Evolutionary conservation across 176 grass and related monocot species (phyloP).

Genomic region (Juncus inflexus): DNA sequence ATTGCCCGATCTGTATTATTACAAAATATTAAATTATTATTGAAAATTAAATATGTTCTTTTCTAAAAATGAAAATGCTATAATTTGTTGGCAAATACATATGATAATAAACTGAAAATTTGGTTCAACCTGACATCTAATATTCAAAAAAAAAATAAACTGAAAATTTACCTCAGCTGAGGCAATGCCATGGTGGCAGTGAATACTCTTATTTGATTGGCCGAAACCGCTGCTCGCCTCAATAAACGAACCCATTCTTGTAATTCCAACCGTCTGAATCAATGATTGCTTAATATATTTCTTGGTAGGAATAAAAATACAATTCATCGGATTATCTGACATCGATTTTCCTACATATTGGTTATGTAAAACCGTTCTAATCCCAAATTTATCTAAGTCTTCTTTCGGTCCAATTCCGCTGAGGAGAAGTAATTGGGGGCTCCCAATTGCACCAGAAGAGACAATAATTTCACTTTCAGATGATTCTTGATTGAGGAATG

Average conservation of each 20-base stretch:
- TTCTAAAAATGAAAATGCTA: not conserved
- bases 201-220: conserved; percentile 73
- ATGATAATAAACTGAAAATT: not conserved
- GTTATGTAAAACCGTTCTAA: conserved; percentile 50
- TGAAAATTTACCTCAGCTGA: conserved; percentile 67
- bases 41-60: not conserved
- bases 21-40: not conserved
- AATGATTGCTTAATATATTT: conserved; percentile 60
- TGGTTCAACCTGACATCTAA: too few relatives aligned
- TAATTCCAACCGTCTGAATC: conserved; percentile 89
- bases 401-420: conserved; percentile 74
- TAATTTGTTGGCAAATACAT: not conserved
- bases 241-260: conserved; percentile 53
- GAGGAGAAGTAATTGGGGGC: conserved; percentile 73
- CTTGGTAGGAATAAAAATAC: conserved; percentile 86
- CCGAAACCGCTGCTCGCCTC: conserved; percentile 96
- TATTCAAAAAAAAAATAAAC: conserved; percentile 2
- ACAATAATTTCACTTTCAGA: conserved; percentile 57
- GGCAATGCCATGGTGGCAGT: conserved; percentile 91
- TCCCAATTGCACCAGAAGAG: conserved; percentile 72
- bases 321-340: conserved; percentile 85
- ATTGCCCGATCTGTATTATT: conserved; percentile 74
- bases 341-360: conserved; percentile 71
- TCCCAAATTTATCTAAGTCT: conserved; percentile 55
- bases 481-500: conserved; percentile 37